Percentiles rank a stretch among this genome's conserved stretches.
Conservation (phyloP, 148 eudicot species). For the Selenicereus undatus region DNA sequence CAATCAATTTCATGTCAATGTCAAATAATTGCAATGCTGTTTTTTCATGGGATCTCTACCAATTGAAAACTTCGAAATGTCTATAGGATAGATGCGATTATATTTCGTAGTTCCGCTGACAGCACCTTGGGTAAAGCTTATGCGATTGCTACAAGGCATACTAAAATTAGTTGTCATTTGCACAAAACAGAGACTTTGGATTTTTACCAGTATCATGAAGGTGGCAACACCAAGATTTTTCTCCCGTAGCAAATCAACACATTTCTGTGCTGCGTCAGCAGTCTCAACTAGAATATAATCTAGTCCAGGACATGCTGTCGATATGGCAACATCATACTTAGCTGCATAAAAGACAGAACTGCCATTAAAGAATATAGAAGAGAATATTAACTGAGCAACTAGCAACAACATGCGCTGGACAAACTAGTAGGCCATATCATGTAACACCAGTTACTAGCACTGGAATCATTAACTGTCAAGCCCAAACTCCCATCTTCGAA, state of each 20-base stretch:
- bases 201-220: slow-evolving; percentile 90
- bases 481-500: not conserved
- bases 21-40: not conserved
- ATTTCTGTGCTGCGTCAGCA: slow-evolving; percentile 85
- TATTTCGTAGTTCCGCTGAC: not conserved
- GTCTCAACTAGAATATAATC: slow-evolving; percentile 97
- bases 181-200: not conserved
- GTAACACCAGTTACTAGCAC: not conserved
- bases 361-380: not conserved
- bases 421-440: slow-evolving; percentile 1
- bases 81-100: not conserved
- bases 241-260: slow-evolving; percentile 85
- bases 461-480: not conserved
- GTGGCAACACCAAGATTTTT: slow-evolving; percentile 95
- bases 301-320: slow-evolving; percentile 93
- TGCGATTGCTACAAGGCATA: not conserved
- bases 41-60: not conserved
- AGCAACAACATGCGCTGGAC: not conserved
- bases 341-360: slow-evolving; percentile 42
- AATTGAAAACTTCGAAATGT: not conserved
- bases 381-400: not conserved
- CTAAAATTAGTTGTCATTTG: not conserved
- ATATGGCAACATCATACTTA: slow-evolving; percentile 88
- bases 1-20: not conserved
- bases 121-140: not conserved